Percentiles rank a stretch among this genome's conserved stretches.
Evolutionary conservation across 805 yeast species (phyloP).

Genomic region (Ogataea pilisensis): DNA sequence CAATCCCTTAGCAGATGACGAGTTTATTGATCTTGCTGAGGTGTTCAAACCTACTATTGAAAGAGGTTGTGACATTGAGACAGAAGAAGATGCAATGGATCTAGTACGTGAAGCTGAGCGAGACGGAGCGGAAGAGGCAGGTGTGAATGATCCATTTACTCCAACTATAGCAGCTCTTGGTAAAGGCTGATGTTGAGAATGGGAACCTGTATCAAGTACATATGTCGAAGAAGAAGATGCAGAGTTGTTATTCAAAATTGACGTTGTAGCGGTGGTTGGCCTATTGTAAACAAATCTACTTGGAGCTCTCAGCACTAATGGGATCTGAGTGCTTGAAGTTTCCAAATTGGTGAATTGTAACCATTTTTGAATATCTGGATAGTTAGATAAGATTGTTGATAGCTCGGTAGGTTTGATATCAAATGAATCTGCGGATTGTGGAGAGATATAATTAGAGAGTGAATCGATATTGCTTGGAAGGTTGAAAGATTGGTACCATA

Average conservation of each 20-base stretch:
- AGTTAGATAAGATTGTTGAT: slow-evolving; percentile 1
- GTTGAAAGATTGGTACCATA: slow-evolving; percentile 17
- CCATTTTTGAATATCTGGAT: slow-evolving; percentile 13
- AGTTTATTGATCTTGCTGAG: slow-evolving; percentile 13
- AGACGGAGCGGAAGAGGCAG: background rate
- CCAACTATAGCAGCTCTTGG: too few relatives aligned
- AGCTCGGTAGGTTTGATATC: background rate
- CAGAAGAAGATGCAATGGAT: slow-evolving; percentile 5
- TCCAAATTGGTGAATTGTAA: slow-evolving; percentile 11
- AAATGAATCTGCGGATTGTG: background rate
- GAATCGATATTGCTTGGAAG: slow-evolving; percentile 4
- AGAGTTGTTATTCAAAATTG: slow-evolving; percentile 18
- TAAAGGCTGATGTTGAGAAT: too few relatives aligned
- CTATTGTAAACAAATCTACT: slow-evolving; percentile 16
- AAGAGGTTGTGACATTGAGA: slow-evolving; percentile 3
- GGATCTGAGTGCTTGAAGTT: slow-evolving; percentile 3
- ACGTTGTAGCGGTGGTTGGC: slow-evolving; percentile 17
- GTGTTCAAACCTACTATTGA: slow-evolving; percentile 3
- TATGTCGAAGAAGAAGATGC: slow-evolving; percentile 8
- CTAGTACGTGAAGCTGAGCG: slow-evolving; percentile 5
- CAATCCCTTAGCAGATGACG: slow-evolving; percentile 10
- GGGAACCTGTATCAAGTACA: too few relatives aligned
- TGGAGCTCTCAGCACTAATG: slow-evolving; percentile 12
- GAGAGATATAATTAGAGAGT: background rate
- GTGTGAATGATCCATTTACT: background rate